Evolutionary conservation across 2,329 filamentous ascomycete species (phyloP), one percentile per base, ranked within the genome.

Genomic region (Trichoderma polysporum): DNA sequence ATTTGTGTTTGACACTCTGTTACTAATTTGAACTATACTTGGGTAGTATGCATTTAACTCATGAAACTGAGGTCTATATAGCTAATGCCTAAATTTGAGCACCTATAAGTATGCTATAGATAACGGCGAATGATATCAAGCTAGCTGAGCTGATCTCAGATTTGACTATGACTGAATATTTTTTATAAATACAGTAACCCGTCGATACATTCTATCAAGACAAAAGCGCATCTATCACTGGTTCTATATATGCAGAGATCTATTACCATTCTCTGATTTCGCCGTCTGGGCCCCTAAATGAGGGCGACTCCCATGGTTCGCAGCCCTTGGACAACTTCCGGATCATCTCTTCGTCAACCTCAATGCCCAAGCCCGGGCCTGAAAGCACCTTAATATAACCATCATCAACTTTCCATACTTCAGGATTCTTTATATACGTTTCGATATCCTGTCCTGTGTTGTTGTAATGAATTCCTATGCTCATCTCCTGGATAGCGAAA

Each of bases 391-490:
- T 79, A 19, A 92, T 85, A 73, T 88, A 90, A 0, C 90, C 90
- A 52, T 86, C 84, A n/a, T 84, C 81, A 6, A 92, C 86, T 47
- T 86, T 80, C 82, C 90, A 92, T 0, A 91, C 85, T 58, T 85
- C 83, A 0, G 86, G 82, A 71, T 92, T 86, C 72, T 85, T 86
- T 2, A 88, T 81, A 73, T 92, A 93, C 29, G 85, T 90, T 13
- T 85, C 85, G 64, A 91, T 79, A 74, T 92, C 90, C 71, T 88
- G 82, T 2, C 86, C 83, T 1, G 86, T 88, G 0, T 83, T 85
- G 71, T 94, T 94, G 74, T 93, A 94, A 75, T 94, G 91, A 71
- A 94, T 93, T 0, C 91, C 91, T 33, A 93, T 73, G 62, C 88
- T 90, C 91, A 93, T 93, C 76, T 93, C 91, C 73, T 91, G 88